A percentile compares a stretch with the other conserved stretches of the same genome.
These are phyloP conservation scores for Cercospora janseana DNA, from an alignment of 2,329 filamentous ascomycete genomes.

Conservation along the genomic window DNA sequence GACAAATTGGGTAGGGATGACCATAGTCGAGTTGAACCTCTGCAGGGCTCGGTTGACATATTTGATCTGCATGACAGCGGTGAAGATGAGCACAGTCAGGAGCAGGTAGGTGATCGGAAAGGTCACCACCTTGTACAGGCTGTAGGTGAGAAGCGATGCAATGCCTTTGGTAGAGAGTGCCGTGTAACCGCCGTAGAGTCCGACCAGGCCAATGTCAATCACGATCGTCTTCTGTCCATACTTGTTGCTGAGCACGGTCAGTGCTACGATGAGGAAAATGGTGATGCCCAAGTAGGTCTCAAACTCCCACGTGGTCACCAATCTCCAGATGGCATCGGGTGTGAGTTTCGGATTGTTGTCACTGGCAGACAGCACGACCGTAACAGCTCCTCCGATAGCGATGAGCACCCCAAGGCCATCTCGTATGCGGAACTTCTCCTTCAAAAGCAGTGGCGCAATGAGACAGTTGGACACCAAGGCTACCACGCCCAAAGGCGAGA, in stretches of 20 bases:
- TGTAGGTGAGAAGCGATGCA: slow-evolving; percentile 89
- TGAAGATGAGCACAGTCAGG: slow-evolving; percentile 73
- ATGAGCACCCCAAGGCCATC: slow-evolving; percentile 88
- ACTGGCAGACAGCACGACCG: slow-evolving; percentile 87
- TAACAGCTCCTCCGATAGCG: slow-evolving; percentile 82
- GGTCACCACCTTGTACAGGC: slow-evolving; percentile 80
- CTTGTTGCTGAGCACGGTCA: slow-evolving; percentile 78
- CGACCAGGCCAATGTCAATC: slow-evolving; percentile 90
- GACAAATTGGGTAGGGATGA: slow-evolving; percentile 97
- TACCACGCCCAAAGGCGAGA: slow-evolving; percentile 94
- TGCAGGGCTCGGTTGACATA: slow-evolving; percentile 91
- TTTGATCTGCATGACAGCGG: slow-evolving; percentile 93
- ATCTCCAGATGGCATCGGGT: slow-evolving; percentile 82
- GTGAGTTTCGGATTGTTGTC: slow-evolving; percentile 87
- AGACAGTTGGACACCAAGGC: slow-evolving; percentile 95
- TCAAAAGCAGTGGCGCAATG: slow-evolving; percentile 90
- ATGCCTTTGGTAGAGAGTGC: slow-evolving; percentile 94
- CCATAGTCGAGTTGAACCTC: slow-evolving; percentile 93
- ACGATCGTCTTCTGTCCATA: slow-evolving; percentile 86
- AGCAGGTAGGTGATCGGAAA: slow-evolving; percentile 90
- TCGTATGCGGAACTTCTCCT: slow-evolving; percentile 79
- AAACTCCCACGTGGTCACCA: slow-evolving; percentile 85
- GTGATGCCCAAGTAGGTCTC: slow-evolving; percentile 85
- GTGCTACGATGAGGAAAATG: slow-evolving; percentile 64
- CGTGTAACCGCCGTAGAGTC: slow-evolving; percentile 97